Evolutionary conservation across 78 protist species (phyloP), one percentile per base, ranked within the genome.

Genomic region (slime mould (Dictyostelium discoideum)): DNA sequence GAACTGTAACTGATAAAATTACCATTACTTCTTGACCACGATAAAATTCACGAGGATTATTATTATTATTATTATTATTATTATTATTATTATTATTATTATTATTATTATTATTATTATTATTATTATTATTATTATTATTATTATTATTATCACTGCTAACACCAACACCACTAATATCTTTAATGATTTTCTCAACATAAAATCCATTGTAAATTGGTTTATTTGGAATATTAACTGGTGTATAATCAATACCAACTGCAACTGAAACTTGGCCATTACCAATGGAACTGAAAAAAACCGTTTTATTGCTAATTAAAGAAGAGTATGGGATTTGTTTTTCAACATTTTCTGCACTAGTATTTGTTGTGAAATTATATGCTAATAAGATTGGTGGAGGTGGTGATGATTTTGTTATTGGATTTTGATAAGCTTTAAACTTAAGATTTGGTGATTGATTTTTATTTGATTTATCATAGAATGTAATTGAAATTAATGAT

Each of bases 11-110:
- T 22, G 92, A 81, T 5, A 92, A 46, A 4, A 20, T 69, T 9
- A 92, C 90, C 48, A 26, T 67, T 4, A 92, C 96, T 9, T 50
- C 50, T n/a, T 85, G 78, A 37, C 96, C 96, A 37, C 77, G 81
- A 26, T 72, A 26, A 77, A 90, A 82, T 7, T 54, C 50, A 9
- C n/a, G 16, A 10, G 32, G 6, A 10, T 24, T 50, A 18, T 39
- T 50, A 13, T 18, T 50, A 13, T 18, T 26, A 39, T 20, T 20
- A 5, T 9, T 22, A 18, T 29, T 48, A 32, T 11, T 14, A 57
- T 13, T 63, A 20, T 39, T 40, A 2, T 46, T 6, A 24, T 13
- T 5, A 26, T 14, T 9, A 3, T 6, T 32, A 32, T 13, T 63
- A 20, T 39, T 40, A 2, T 46, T 6, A 24, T 13, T 5, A 26